Conservation (phyloP, 257 asterid genomes). For the Lycium barbarum region DNA sequence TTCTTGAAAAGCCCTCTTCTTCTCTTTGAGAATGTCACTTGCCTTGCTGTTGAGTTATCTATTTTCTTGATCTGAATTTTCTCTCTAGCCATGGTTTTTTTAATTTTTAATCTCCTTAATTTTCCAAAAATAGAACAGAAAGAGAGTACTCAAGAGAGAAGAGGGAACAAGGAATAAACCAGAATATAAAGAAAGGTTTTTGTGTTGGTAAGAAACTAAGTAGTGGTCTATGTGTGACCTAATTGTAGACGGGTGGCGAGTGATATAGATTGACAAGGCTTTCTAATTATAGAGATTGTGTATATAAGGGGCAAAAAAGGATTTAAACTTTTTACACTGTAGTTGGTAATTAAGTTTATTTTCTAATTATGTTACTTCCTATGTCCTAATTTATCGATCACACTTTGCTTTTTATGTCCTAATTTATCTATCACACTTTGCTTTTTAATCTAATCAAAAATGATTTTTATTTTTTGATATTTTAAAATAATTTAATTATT, state of each 20-base stretch:
- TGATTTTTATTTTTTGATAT: background rate
- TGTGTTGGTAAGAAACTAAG: background rate
- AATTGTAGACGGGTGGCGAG: background rate
- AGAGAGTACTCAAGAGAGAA: background rate
- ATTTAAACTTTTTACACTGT: background rate
- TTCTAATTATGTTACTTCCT: too few relatives aligned
- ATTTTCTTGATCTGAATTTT: constrained; percentile 83
- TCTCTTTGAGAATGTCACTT: constrained; percentile 80
- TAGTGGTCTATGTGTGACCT: constrained; percentile 5
- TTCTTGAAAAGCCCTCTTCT: constrained; percentile 87
- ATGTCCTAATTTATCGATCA: background rate
- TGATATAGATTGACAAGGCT: background rate
- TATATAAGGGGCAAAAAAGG: background rate
- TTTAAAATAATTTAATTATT: background rate
- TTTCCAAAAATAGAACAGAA: background rate
- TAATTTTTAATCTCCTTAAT: background rate
- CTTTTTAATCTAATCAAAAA: background rate
- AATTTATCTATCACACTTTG: background rate
- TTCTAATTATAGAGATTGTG: constrained; percentile 16
- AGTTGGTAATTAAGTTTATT: background rate
- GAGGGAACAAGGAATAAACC: constrained; percentile 41
- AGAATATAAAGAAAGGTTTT: constrained; percentile 33
- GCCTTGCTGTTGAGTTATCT: constrained; percentile 76
- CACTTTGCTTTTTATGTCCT: background rate
- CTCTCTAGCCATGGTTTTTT: constrained; percentile 63